Conservation (phyloP, 2,329 filamentous ascomycete genomes). For the Alternaria sp. region DNA sequence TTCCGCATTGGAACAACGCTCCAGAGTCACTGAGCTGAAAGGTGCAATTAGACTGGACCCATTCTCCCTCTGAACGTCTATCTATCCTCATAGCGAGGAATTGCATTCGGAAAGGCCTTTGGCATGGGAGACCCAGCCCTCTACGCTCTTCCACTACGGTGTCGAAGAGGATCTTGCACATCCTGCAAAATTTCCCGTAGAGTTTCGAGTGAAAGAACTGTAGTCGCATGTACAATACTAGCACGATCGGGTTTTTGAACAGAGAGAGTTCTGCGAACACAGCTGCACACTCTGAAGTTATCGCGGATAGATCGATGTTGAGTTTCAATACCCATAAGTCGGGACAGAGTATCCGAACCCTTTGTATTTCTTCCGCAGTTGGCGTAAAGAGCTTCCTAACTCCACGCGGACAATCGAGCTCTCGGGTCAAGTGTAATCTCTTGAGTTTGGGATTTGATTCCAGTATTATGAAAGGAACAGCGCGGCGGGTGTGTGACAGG, state of each 20-base stretch:
- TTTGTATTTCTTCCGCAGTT: neutral
- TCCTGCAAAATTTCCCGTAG: neutral
- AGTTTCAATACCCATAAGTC: neutral
- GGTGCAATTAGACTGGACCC: neutral
- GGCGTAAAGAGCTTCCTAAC: neutral
- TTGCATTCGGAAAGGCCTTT: neutral
- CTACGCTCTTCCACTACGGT: neutral
- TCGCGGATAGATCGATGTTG: neutral
- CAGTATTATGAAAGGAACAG: neutral
- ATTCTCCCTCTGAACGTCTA: neutral
- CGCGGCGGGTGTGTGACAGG: neutral
- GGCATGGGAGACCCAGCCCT: neutral
- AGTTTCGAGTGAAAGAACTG: neutral
- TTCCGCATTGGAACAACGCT: neutral
- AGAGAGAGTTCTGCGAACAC: conserved; percentile 1
- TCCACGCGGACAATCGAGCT: neutral
- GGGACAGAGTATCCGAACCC: neutral
- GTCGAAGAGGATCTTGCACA: neutral
- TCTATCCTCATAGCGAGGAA: neutral
- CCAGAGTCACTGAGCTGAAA: neutral
- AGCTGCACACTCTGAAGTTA: neutral
- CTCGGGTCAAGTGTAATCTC: neutral
- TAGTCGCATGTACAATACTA: neutral
- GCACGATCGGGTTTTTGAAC: neutral
- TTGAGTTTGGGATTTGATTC: neutral